Evolutionary conservation across 768 basidiomycete genomes (phyloP), one percentile per base, ranked within the genome.

Genomic region (Dioszegia hungarica): DNA sequence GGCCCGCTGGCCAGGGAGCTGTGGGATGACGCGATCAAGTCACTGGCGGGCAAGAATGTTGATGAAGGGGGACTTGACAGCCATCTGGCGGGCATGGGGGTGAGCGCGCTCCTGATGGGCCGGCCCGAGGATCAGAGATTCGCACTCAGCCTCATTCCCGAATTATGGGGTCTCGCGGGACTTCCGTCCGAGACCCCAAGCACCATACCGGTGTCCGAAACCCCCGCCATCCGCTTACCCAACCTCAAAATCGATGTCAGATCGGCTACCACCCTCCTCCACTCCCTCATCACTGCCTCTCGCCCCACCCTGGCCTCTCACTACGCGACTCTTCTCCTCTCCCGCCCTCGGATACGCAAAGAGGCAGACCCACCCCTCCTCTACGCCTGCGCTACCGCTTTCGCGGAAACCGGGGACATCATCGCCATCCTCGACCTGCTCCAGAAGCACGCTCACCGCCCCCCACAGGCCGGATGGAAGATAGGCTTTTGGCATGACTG

Each of bases 201-300:
- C 29, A 22, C 24, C 22, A 25, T 57, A 12, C 15, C 44, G 3
- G 50, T 38, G n/a, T 5, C 51, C 25, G 33, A 40, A 8, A 12
- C 56, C 17, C 44, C 51, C 5, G 2, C 25, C 43, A 28, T 11
- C 22, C 50, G 15, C 4, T n/a, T 70, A 3, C 67, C 64, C 5
- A 44, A 19, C 1, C 54, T 72, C 4, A 29, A 44, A 6, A 48
- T 70, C 14, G 59, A 56, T n/a, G 51, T 67, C 17, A 39, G 53
- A 24, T 39, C 61, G 25, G 73, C 65, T 5, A 68, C 68, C 5
- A 53, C 65, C 14, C 59, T 70, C 34, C 38, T 70, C 19, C 51
- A 60, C 11, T 48, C 61, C n/a, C 52, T 67, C 20, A 44, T 46
- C 12, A 29, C 44, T 4, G 44, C 49, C 11, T 49, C 56, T 5